A percentile compares a stretch with the other conserved stretches of the same genome.
Conservation (phyloP, 257 asterid species). For the Solanum piurae region DNA sequence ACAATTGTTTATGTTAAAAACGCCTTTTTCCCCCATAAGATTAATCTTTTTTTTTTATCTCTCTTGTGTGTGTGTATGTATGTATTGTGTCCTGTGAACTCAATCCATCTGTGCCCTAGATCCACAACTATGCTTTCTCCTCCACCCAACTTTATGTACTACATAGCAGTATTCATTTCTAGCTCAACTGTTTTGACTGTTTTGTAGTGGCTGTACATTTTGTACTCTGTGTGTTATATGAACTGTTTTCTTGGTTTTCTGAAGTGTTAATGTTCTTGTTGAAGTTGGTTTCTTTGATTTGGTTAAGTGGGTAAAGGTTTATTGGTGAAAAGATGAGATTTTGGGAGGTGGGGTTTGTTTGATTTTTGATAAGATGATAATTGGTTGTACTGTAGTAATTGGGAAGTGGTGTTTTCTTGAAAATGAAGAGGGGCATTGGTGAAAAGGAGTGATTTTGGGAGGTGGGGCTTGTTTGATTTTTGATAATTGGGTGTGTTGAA, state of each 20-base stretch:
- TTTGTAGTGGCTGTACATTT: neutral
- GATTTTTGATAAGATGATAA: neutral
- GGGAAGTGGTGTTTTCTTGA: slow-evolving; percentile 22
- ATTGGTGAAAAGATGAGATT: neutral
- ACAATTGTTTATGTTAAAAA: neutral
- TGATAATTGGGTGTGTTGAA: slow-evolving; percentile 7
- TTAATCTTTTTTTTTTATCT: neutral
- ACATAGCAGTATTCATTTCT: neutral
- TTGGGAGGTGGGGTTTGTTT: neutral
- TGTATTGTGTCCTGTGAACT: neutral
- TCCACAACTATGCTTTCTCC: slow-evolving; percentile 33
- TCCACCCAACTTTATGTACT: neutral
- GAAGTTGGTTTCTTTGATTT: neutral
- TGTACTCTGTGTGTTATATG: neutral
- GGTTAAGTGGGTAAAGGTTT: neutral
- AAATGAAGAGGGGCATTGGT: slow-evolving; percentile 11
- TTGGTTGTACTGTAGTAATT: slow-evolving; percentile 21
- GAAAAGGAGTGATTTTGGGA: slow-evolving; percentile 24
- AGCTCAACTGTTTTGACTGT: neutral
- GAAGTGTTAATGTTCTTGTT: neutral
- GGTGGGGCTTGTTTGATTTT: slow-evolving; percentile 20
- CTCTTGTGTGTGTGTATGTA: neutral
- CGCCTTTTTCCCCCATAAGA: too few relatives aligned
- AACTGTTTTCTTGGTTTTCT: slow-evolving; percentile 6
- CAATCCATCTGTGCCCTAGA: slow-evolving; percentile 52